These are phyloP conservation scores for Albugo laibachii DNA, from an alignment of 352 stramenopile genomes.

Conservation along the genomic window DNA sequence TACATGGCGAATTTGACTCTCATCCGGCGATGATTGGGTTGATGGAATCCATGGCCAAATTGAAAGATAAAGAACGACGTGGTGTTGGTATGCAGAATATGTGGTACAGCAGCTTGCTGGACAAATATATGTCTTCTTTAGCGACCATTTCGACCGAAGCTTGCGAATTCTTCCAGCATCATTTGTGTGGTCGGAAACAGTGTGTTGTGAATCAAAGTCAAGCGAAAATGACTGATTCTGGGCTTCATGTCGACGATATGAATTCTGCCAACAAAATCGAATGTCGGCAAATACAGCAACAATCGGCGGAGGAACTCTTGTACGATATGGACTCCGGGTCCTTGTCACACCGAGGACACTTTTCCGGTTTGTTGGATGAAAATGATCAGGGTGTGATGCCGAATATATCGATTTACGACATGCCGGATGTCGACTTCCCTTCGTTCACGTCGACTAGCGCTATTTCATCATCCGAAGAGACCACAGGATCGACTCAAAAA, in stretches of 20 bases:
- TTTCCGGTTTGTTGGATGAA: conserved; percentile 10
- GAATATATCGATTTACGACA: conserved; percentile 33
- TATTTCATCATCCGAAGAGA: background rate
- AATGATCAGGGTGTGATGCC: conserved; percentile 22
- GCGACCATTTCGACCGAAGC: conserved; percentile 29
- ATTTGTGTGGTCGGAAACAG: conserved; percentile 24
- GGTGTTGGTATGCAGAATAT: conserved; percentile 70
- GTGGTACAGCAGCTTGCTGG: conserved; percentile 37
- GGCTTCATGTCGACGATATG: no score
- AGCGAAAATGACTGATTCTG: no score
- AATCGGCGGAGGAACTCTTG: conserved; percentile 6
- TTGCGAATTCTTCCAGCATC: conserved; percentile 50
- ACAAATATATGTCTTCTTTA: conserved; percentile 44
- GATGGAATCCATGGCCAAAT: conserved; percentile 41
- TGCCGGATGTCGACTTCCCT: conserved; percentile 30
- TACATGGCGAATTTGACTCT: conserved; percentile 32
- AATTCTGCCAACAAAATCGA: background rate
- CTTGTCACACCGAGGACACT: conserved; percentile 5
- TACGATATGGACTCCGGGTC: conserved; percentile 5
- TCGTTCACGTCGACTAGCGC: background rate
- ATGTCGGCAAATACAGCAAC: background rate
- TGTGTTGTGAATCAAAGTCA: no score
- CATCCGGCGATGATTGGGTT: conserved; percentile 42
- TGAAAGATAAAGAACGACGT: conserved; percentile 57
- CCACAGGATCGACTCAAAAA: no score